A percentile compares a stretch with the other conserved stretches of the same genome.
Conservation (phyloP, 768 basidiomycete species). For the Phylloporus sp. region DNA sequence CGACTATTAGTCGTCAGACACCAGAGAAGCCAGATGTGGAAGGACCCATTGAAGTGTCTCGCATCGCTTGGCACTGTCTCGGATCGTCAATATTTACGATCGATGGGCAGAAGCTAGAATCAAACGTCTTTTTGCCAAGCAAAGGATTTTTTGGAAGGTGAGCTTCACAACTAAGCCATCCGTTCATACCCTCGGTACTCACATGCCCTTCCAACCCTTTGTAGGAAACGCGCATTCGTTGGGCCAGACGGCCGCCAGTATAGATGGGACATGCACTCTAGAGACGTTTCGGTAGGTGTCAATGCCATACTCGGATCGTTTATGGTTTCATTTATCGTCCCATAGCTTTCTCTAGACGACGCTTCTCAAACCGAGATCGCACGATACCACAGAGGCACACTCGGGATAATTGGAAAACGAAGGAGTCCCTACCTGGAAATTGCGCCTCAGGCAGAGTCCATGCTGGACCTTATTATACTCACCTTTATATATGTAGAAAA, state of each 20-base stretch:
- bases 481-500: conserved; percentile 32
- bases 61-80: conserved; percentile 32
- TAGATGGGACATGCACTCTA: conserved; percentile 25
- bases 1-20: conserved; percentile 15
- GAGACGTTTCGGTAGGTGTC: conserved; percentile 12
- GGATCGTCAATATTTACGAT: conserved; percentile 30
- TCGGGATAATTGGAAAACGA: conserved; percentile 25
- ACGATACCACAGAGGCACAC: conserved; percentile 20
- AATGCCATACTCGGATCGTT: not conserved
- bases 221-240: conserved; percentile 28
- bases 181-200: not conserved
- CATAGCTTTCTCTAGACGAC: conserved; percentile 21
- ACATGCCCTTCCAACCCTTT: not conserved
- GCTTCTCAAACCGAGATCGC: conserved; percentile 11
- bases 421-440: conserved; percentile 21
- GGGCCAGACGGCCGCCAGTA: conserved; percentile 32
- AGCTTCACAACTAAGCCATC: not conserved
- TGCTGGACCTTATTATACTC: conserved; percentile 25
- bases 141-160: conserved; percentile 18
- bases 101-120: conserved; percentile 22
- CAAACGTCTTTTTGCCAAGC: conserved; percentile 21
- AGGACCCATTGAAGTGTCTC: conserved; percentile 27
- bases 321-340: not conserved
- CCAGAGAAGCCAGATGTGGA: conserved; percentile 1
- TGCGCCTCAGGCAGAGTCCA: conserved; percentile 17